Evolutionary conservation across 352 stramenopile genomes (phyloP), one percentile per base, ranked within the genome.

Genomic region (Pythium phragmitis): DNA sequence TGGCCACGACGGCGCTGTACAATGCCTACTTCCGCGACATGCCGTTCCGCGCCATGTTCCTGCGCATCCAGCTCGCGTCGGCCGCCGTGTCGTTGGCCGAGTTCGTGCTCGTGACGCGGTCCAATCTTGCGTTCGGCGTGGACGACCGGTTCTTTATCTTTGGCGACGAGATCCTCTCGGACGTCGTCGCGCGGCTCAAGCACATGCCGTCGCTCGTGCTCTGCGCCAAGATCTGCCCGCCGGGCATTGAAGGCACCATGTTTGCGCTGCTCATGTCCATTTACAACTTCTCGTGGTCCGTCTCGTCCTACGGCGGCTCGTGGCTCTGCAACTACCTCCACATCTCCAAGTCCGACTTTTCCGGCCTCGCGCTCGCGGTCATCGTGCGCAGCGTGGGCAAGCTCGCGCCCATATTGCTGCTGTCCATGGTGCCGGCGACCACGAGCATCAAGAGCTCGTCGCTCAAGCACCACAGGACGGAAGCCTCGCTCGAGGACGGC

Each of bases 211-310:
- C 89, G 51, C 82, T 99, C 28, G 94, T 98, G 48, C 75, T 99
- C n/a, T 97, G 96, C 50, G 93, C 94, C 60, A 92, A 94, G 67
- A 85, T 99, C 59, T 99, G 96, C 61, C 96, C 96, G 30, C 89
- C 85, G 30, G 96, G 96, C 50, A 91, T 99, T 47, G 96, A 99
- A 76, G 96, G 96, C 58, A 98, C 97, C 4, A 87, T 99, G 64
- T 99, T 99, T 77, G 96, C 96, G 30, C 60, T 92, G 70, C 83
- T 90, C 69, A 92, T 92, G 83, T 92, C 80, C 30, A 90, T 92
- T 65, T 92, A 89, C 75, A 92, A 92, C 57, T 92, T 92, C 23
- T 89, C 82, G 34, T 92, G 82, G 82, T 92, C 82, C 17, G 70
- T 88, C 30, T 77, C 82, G 30, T 89, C 80, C 17, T 92, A 89